Conservation (phyloP, 1,284 basidiomycete species). For the Phellinidium pouzarii region DNA sequence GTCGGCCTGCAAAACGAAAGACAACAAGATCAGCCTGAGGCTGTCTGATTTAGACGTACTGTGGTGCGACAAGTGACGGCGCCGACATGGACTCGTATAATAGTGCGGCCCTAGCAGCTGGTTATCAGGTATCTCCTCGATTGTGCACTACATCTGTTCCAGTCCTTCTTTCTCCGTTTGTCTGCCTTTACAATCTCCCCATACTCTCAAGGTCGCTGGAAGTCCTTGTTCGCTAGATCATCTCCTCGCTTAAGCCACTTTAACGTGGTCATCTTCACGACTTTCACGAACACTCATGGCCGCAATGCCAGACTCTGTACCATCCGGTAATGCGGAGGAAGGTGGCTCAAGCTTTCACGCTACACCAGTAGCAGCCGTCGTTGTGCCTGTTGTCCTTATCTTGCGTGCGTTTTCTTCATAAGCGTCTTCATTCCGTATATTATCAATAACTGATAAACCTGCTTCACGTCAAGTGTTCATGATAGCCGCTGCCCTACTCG, state of each 20-base stretch:
- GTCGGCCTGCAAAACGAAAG: not conserved
- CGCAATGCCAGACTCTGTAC: not conserved
- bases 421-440: not conserved
- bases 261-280: not conserved
- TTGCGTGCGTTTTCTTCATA: conserved; percentile 1
- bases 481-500: not conserved
- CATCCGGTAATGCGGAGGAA: not conserved
- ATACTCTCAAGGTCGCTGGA: not conserved
- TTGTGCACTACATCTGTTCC: not conserved
- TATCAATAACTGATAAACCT: not conserved
- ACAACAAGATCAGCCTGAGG: not conserved
- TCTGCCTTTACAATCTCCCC: not conserved
- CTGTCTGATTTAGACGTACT: not conserved
- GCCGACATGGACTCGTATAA: not conserved
- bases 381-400: conserved; percentile 8
- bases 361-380: conserved; percentile 4
- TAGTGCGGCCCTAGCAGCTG: not conserved
- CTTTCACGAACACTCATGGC: not conserved
- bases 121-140: not conserved
- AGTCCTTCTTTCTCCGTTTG: not conserved
- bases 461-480: not conserved
- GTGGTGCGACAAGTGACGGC: not conserved
- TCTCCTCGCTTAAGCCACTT: not conserved
- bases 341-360: conserved; percentile 3
- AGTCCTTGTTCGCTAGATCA: not conserved